Base-by-base conservation (phyloP, 495 filamentous ascomycete genomes). In the Hyaloscypha finlandica region DNA sequence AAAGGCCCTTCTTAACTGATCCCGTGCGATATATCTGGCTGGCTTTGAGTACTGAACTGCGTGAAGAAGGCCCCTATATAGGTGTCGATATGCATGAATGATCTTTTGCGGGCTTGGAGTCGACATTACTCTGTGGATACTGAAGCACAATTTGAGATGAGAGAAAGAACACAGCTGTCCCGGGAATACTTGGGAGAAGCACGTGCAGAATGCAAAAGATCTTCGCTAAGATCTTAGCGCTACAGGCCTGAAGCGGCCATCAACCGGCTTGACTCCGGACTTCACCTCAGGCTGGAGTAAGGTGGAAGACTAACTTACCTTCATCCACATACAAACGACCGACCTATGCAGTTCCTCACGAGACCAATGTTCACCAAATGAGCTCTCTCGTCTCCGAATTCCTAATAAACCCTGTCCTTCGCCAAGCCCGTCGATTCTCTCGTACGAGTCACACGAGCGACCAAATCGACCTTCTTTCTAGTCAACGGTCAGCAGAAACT, bases 11-110 rank as follows among this genome's bases (percentile, higher is more conserved):
- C 92, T 88, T 42, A 99, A 72, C 66, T 83, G 84, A 56, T 88
- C 80, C 42, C 84, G 83, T 30, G 92, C 74, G 1, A 85, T 82
- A 79, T 85, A 88, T 61, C 92, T 90, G 30, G 88, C 81, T 1
- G 96, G 95, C 55, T 85, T 85, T 0, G 94, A 87, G 79, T 90
- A 95, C 64, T 92, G 89, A 35, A 97, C 84, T 2, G 91, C 93
- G 52, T 86, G 89, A 16, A 98, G 84, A 16, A 85, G 83, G 16
- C 85, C 84, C 53, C 90, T 88, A 70, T 90, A 90, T 48, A 99
- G 82, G 42, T 86, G 80, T 63, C 95, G 89, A 78, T 99, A 99
- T 52, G 93, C 88, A 72, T 86, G 81, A 52, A 92, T 70, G 56
- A 97, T 74, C 16, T 86, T 77, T 31, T 71, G 33, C 37, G 59